Base-by-base conservation (phyloP, 371 early-diverging fungal genomes). In the Mucor velutinosus region DNA sequence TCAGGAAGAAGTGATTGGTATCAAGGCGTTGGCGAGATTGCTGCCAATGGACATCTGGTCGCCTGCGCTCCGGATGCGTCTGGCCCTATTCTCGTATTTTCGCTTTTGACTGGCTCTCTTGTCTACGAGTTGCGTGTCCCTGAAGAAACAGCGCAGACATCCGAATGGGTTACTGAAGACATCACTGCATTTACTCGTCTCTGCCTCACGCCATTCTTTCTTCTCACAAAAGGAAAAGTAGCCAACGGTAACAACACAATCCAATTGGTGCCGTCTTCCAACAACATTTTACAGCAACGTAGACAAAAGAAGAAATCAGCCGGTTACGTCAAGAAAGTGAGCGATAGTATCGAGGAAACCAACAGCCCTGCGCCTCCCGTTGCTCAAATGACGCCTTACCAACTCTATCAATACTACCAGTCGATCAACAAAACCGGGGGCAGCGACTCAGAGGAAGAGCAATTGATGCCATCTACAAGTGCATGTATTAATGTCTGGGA, bases 401-500 rank as follows among this genome's bases (percentile, higher is more conserved):
- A 82, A 57, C 69, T 79, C 0, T 73, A 78, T 21, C 76, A 61
- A 29, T 70, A 75, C 55, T 79, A 75, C 47, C 74, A 72, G 68
- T 57, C 67, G 1, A 45, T 69, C 4, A 64, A 64, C 17, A 30
- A 57, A 7, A 25, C 51, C 19, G 47, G 47, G 19, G 47, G 47
- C 11, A 19, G 47, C 47, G 47, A 47, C 8, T 17, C n/a, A 17
- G 62, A 65, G 49, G 33, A 62, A 39, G 23, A 59, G 41, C 17
- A 35, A 2, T 43, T 43, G 1, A 68, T 71, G 19, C 74, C 77
- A 17, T 43, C 65, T 7, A 67, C 70, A 29, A 74, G 75, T 55
- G 75, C 79, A 7, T 87, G 86, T 62, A 77, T 87, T 6, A 80
- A 87, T 70, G 85, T 87, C 12, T 87, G 86, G 86, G 79, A 84